phyloP scores from a whole-genome alignment of 139 green algal species.

The Pseudopediastrum boryanum region DNA sequence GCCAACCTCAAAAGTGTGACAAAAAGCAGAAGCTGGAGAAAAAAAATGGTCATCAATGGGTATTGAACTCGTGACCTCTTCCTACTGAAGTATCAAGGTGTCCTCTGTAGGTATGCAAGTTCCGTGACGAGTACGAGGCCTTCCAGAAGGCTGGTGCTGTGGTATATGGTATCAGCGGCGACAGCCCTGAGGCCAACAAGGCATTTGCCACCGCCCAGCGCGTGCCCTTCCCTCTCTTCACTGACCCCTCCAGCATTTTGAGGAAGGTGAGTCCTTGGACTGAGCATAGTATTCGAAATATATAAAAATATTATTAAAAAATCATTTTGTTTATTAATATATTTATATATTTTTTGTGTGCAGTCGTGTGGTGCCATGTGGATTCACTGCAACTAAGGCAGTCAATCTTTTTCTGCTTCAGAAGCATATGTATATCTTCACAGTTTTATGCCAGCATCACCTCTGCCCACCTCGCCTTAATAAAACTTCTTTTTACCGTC shows the following conservation, averaged over 20 bases:
- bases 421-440: background rate
- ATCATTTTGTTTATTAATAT: background rate
- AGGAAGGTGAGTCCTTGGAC: slow-evolving; percentile 44
- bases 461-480: too few species aligned
- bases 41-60: too few species aligned
- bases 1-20: too few species aligned
- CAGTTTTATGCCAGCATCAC: background rate
- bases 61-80: too few species aligned
- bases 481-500: too few species aligned
- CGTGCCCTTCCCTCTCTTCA: slow-evolving; percentile 60
- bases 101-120: slow-evolving; percentile 58
- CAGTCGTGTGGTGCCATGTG: background rate
- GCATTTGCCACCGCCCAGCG: slow-evolving; percentile 56
- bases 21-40: too few species aligned
- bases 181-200: slow-evolving; percentile 56
- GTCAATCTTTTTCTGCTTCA: background rate
- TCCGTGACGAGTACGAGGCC: slow-evolving; percentile 62
- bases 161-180: slow-evolving; percentile 63
- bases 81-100: too few species aligned
- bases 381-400: too few species aligned
- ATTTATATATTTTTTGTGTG: background rate
- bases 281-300: background rate
- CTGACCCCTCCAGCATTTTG: slow-evolving; percentile 52
- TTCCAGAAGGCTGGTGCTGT: slow-evolving; percentile 53
- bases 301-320: background rate